Evolutionary conservation across 345 rosid species (phyloP), one percentile per base, ranked within the genome.

Genomic region (Acer yangbiense): DNA sequence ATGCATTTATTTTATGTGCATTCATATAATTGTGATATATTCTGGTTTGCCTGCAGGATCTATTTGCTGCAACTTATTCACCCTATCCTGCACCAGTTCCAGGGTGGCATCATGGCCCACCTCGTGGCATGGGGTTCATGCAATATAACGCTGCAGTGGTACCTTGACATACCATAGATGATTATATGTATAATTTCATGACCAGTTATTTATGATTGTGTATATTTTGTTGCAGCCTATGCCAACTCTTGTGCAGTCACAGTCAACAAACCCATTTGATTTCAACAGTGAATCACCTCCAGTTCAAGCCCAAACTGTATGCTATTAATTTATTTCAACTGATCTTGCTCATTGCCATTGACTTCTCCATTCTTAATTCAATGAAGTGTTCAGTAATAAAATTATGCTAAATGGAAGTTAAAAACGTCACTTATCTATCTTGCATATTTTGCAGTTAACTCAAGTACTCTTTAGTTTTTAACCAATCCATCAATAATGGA

Each of bases 261-360:
- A 77, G 66, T 92, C 99, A 13, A 72, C 83, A 75, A 96, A 96
- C 86, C 99, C 99, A 71, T 96, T 96, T 89, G 98, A 96, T 82
- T 69, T 82, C 61, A 78, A 55, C 78, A 79, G 69, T 50, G 95
- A 89, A 75, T 83, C 92, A 23, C 79, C 87, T 52, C 77, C 82
- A 50, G 86, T 69, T 73, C 98, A 84, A 79, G 79, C 85, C 68
- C 94, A 86, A 79, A 68, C 81, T 43, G 99, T 95, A 87, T 70
- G 93, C 78, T 12, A 55, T 81, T 72, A 29, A 39, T 75, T 80
- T 68, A 48, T 82, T 48, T 54, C 18, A 39, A 79, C 65, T 77
- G 66, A 67, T 61, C 67, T 48, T 3, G 1, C 48, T 79, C 23
- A 25, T 11, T 63, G 25, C 71, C 61, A 27, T 70, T 63, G 48